Percentiles rank a stretch among this genome's conserved stretches.
phyloP scores from a whole-genome alignment of 768 basidiomycete genomes.

The Amanita jacksonii region DNA sequence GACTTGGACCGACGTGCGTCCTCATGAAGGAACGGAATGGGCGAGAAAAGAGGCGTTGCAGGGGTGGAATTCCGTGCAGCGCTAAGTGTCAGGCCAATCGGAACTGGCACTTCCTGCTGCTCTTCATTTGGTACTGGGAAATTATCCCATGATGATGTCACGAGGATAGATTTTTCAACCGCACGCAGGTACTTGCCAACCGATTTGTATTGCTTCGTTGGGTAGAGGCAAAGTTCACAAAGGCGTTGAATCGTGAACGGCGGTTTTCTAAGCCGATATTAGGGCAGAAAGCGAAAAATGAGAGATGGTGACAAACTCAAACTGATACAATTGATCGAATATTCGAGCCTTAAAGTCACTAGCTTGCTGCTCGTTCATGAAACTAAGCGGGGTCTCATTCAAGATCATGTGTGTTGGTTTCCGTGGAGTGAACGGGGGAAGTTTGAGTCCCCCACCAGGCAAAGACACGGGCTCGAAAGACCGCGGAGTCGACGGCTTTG shows the following conservation, averaged over 20 bases:
- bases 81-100: conserved; percentile 33
- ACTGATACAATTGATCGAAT: conserved; percentile 58
- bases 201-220: conserved; percentile 61
- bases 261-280: conserved; percentile 30
- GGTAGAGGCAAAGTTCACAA: conserved; percentile 69
- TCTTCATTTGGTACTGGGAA: conserved; percentile 47
- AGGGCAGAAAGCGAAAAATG: not conserved
- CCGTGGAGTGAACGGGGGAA: conserved; percentile 67
- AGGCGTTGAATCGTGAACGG: conserved; percentile 90
- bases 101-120: conserved; percentile 27
- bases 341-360: conserved; percentile 45
- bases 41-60: conserved; percentile 76
- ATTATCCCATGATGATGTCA: conserved; percentile 70
- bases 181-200: conserved; percentile 86
- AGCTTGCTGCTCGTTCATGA: conserved; percentile 55
- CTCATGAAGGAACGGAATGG: conserved; percentile 79
- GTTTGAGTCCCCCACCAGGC: conserved; percentile 50
- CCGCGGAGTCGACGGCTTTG: conserved; percentile 26
- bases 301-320: conserved; percentile 46
- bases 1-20: conserved; percentile 76
- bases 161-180: conserved; percentile 70
- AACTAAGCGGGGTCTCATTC: conserved; percentile 44
- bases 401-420: conserved; percentile 38
- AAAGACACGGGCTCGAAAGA: conserved; percentile 34
- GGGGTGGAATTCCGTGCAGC: conserved; percentile 47